Base-by-base conservation (phyloP, 208 protist genomes). In the Leishmania lainsoni region DNA sequence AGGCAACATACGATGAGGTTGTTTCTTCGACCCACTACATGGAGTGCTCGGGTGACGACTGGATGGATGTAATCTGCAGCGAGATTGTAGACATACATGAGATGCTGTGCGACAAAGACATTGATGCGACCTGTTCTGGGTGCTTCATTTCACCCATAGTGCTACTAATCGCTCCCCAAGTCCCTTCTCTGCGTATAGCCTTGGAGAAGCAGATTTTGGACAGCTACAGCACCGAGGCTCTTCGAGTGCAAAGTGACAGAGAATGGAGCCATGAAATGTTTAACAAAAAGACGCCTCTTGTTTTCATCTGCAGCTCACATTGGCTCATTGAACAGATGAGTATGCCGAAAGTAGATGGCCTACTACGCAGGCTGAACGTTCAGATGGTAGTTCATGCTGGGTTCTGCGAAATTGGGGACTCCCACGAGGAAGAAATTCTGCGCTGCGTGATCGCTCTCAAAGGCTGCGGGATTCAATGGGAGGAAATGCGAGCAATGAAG, bases 191-290 rank as follows among this genome's bases (percentile, higher is more conserved):
- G 42, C 81, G 86, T 77, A n/a, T 56, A 26, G 61, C 81, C 54
- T 59, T 93, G 29, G 78, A 80, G 70, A 84, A 69, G 39, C 76
- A 76, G 70, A 83, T 93, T 29, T 81, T 81, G 45, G 90, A 93
- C 75, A 92, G 90, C 83, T 93, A 93, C 80, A 91, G 86, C 74
- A 89, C 81, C 32, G 81, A 87, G 72, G 89, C 91, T 56, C 82
- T 94, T 56, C 76, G 79, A 76, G 81, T 92, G 42, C 83, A 79
- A 61, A 83, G 76, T 59, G 81, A 87, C 2, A 45, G 49, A 42
- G 66, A 75, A 22, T 84, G 87, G 78, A 78, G 65, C 9, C 6
- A 61, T 8, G 76, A 76, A 3, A 65, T 75, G 59, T 48, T 91
- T 49, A 39, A 59, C 22, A 75, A 84, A 69, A 61, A 29, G 17